Percentiles rank a stretch among this genome's conserved stretches.
Evolutionary conservation across 2,329 filamentous ascomycete species (phyloP).

Genomic region (Teratosphaeria viscida): DNA sequence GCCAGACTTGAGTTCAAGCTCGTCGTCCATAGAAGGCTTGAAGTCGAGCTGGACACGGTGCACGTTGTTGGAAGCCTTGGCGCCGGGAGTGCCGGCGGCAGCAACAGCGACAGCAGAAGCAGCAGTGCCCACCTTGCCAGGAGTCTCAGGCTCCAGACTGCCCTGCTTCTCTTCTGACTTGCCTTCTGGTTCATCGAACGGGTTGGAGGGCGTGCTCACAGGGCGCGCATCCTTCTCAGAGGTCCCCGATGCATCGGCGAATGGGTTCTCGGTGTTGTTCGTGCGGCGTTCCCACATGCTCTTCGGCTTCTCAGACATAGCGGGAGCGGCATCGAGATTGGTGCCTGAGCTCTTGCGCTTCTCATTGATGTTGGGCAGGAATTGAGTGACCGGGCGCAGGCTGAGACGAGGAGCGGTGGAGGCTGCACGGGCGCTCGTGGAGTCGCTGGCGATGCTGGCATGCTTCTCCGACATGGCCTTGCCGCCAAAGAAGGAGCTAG

Average conservation of each 20-base stretch:
- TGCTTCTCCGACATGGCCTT: conserved; percentile 13
- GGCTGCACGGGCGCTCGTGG: conserved; percentile 33
- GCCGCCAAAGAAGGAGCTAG: conserved; percentile 19
- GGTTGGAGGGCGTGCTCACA: conserved; percentile 15
- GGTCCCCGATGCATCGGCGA: conserved; percentile 23
- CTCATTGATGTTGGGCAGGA: conserved; percentile 55
- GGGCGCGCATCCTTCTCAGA: conserved; percentile 19
- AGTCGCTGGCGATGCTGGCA: conserved; percentile 22
- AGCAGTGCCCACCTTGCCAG: conserved; percentile 21
- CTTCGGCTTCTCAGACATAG: conserved; percentile 13
- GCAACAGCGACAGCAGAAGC: conserved; percentile 30
- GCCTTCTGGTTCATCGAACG: conserved; percentile 20
- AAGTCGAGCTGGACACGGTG: conserved; percentile 94
- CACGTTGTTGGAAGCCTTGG: conserved; percentile 50
- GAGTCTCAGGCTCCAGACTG: conserved; percentile 13
- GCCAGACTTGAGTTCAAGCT: conserved; percentile 70
- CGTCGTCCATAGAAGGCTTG: conserved; percentile 82
- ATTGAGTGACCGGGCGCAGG: conserved; percentile 73
- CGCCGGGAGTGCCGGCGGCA: conserved; percentile 28
- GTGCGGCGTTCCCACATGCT: conserved; percentile 33
- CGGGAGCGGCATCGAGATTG: conserved; percentile 16
- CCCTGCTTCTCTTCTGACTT: conserved; percentile 6
- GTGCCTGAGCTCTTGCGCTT: conserved; percentile 31
- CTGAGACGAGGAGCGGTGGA: conserved; percentile 68
- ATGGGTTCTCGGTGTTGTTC: conserved; percentile 23